These are phyloP conservation scores for Coemansia sp. DNA, from an alignment of 371 early-diverging fungal genomes.

Conservation along the genomic window DNA sequence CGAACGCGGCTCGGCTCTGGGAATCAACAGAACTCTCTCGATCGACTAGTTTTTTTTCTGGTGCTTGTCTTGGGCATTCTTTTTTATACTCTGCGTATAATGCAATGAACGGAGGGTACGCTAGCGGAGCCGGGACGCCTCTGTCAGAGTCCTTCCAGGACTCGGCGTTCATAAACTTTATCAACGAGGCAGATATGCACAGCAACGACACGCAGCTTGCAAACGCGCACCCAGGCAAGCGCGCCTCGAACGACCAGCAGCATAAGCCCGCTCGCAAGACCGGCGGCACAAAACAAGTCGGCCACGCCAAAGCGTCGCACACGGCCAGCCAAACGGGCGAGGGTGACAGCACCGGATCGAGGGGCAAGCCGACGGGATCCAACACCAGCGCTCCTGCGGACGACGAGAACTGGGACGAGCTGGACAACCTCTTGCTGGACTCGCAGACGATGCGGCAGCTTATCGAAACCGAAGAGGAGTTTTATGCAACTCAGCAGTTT, in stretches of 20 bases:
- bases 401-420: conserved; percentile 17
- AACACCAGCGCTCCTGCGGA: neutral
- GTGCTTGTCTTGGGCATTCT: neutral
- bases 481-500: conserved; percentile 45
- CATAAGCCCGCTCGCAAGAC: neutral
- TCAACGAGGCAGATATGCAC: conserved; percentile 15
- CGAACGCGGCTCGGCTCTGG: neutral
- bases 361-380: neutral
- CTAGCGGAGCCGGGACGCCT: conserved; percentile 22
- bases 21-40: neutral
- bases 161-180: conserved; percentile 16
- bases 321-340: neutral
- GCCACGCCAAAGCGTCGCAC: neutral
- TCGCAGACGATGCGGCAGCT: conserved; percentile 47
- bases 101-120: conserved; percentile 32
- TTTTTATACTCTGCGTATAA: conserved; percentile 6
- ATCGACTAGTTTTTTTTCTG: neutral
- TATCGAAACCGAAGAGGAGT: conserved; percentile 45
- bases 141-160: conserved; percentile 33
- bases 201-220: conserved; percentile 3
- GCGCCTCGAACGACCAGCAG: neutral
- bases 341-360: neutral
- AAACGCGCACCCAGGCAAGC: neutral
- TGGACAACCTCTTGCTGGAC: conserved; percentile 39
- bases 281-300: neutral